A percentile compares a stretch with the other conserved stretches of the same genome.
Evolutionary conservation across 1,284 basidiomycete genomes (phyloP).

Genomic region (Cystobasidiaceae sp.): DNA sequence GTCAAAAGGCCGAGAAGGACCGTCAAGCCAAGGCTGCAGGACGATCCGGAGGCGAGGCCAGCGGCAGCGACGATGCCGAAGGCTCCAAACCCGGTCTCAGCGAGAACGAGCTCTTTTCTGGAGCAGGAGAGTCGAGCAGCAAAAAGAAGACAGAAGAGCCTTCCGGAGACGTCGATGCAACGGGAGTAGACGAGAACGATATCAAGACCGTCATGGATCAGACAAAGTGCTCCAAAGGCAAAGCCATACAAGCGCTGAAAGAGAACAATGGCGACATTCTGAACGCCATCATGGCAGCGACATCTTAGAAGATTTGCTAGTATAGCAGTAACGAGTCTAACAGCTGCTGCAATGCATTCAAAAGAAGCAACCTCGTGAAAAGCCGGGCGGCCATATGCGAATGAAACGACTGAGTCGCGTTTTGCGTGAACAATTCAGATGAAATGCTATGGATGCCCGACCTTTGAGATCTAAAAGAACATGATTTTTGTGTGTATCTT

Average conservation of each 20-base stretch:
- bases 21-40: slow-evolving; percentile 56
- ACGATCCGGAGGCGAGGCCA: slow-evolving; percentile 44
- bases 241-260: slow-evolving; percentile 79
- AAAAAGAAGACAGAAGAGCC: slow-evolving; percentile 39
- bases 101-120: slow-evolving; percentile 27
- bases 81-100: slow-evolving; percentile 20
- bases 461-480: no score
- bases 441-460: no score
- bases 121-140: slow-evolving; percentile 31
- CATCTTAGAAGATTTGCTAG: no score
- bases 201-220: slow-evolving; percentile 91
- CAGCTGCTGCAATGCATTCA: no score
- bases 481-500: no score
- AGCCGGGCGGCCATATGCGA: no score
- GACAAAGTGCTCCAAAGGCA: slow-evolving; percentile 69
- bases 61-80: slow-evolving; percentile 66
- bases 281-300: slow-evolving; percentile 24
- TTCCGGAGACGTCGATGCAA: slow-evolving; percentile 48
- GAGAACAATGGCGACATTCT: slow-evolving; percentile 59
- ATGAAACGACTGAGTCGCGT: no score
- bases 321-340: no score
- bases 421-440: no score
- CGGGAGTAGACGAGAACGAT: slow-evolving; percentile 76
- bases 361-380: no score
- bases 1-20: slow-evolving; percentile 50